Evolutionary conservation across 306 rosid genomes (phyloP), one percentile per base, ranked within the genome.

Genomic region (Morella rubra): DNA sequence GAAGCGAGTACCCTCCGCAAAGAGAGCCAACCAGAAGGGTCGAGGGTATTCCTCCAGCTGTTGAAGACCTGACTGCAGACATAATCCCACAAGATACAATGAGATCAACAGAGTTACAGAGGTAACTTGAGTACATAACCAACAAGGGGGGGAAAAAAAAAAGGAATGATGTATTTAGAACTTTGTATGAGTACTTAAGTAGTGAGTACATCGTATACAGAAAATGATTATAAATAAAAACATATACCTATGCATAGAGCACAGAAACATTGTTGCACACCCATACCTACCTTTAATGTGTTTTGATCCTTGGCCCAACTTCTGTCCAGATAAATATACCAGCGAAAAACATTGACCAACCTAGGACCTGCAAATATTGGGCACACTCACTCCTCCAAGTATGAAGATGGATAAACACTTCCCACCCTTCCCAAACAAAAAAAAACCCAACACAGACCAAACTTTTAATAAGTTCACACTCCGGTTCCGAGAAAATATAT

Each of bases 281-380:
- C 32, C 32, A 27, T 27, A 44, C 81, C 58, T 86, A 91, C 98
- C 91, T 91, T 91, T 79, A 94, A 75, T 49, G 97, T 94, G 68
- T 75, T 83, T 86, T 94, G 97, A 90, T 94, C 98, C 86, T 91
- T 90, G 52, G 91, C 98, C 98, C 98, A 94, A 79, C 81, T 94
- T 90, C 98, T 90, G 86, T 91, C 98, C 82, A 94, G 74, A 74
- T 91, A 94, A 76, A 94, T 94, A 80, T 94, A 94, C 76, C 98
- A 69, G 97, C 89, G 82, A 94, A 94, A 97, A 96, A 91, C 98
- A 94, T 94, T 69, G 98, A 94, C 98, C 98, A 94, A 71, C 98
- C 98, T 85, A 94, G 84, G 53, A 94, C 98, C 98, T 94, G 89
- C 79, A 79, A 41, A 56, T 44, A 41, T 52, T 74, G 58, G 41